These are phyloP conservation scores for Coemansia reversa DNA, from an alignment of 192 early-diverging fungal genomes.

Conservation along the genomic window DNA sequence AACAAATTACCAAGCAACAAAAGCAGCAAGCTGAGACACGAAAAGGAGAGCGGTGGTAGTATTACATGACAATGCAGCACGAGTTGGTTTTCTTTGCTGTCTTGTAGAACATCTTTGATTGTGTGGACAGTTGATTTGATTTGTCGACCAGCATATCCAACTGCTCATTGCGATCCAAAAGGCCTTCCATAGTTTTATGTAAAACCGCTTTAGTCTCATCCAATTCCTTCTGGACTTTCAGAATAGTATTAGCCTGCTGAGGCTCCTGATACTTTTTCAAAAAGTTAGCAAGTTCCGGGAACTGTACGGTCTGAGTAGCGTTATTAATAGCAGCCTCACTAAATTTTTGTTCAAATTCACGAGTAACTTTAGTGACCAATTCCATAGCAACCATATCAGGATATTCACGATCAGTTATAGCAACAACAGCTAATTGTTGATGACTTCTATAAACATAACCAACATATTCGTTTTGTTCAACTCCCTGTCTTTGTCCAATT, in stretches of 20 bases:
- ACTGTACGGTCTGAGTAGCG: constrained; percentile 37
- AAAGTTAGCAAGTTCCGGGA: constrained; percentile 71
- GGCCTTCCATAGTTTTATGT: constrained; percentile 91
- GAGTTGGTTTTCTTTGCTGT: constrained; percentile 81
- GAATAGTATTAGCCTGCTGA: constrained; percentile 83
- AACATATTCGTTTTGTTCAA: constrained; percentile 79
- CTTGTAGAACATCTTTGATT: constrained; percentile 96
- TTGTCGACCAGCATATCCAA: constrained; percentile 83
- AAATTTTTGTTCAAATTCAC: constrained; percentile 78
- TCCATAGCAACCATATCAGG: constrained; percentile 86
- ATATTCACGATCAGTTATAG: constrained; percentile 85
- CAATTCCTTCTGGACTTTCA: constrained; percentile 92
- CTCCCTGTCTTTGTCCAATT: constrained; percentile 74
- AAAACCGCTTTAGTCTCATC: constrained; percentile 96
- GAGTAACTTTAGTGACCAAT: constrained; percentile 77
- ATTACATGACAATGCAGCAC: constrained; percentile 53
- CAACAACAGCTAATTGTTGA: constrained; percentile 71
- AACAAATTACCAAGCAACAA: constrained; percentile 1
- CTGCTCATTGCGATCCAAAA: constrained; percentile 86
- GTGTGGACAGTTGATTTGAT: constrained; percentile 79
- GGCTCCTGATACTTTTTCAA: constrained; percentile 89
- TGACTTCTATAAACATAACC: constrained; percentile 76
- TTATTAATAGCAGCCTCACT: constrained; percentile 32
- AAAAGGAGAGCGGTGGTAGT: neutral
- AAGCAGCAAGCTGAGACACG: neutral